A percentile compares a stretch with the other conserved stretches of the same genome.
These are phyloP conservation scores for Coemansia sp. DNA, from an alignment of 192 early-diverging fungal species.

Conservation along the genomic window DNA sequence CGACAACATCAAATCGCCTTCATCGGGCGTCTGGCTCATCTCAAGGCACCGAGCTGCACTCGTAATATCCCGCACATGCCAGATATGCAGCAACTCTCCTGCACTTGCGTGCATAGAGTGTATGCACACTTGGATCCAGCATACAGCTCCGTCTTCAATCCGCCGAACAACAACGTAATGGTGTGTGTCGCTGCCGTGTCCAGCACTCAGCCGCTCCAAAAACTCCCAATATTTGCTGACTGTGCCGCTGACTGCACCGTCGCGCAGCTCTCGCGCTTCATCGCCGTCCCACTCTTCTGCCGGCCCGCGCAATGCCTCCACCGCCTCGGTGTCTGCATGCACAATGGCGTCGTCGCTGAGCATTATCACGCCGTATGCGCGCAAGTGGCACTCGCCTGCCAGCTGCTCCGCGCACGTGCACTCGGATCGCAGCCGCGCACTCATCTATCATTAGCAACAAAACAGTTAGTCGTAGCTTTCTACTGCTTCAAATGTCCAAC, in stretches of 20 bases:
- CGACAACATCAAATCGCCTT: constrained; percentile 31
- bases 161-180: constrained; percentile 47
- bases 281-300: constrained; percentile 35
- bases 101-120: constrained; percentile 17
- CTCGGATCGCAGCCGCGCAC: constrained; percentile 15
- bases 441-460: constrained; percentile 15
- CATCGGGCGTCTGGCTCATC: constrained; percentile 13
- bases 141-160: constrained; percentile 22
- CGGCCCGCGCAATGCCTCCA: constrained; percentile 41
- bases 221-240: constrained; percentile 30
- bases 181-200: constrained; percentile 11
- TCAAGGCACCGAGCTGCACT: constrained; percentile 37
- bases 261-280: constrained; percentile 15
- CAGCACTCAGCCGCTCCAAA: constrained; percentile 25
- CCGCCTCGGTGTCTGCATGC: constrained; percentile 41
- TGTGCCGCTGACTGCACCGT: constrained; percentile 17
- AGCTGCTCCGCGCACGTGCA: constrained; percentile 25
- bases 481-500: not conserved
- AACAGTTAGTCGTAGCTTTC: constrained; percentile 1
- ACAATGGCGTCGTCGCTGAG: constrained; percentile 28
- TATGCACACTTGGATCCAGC: constrained; percentile 48
- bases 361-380: constrained; percentile 41
- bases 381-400: constrained; percentile 43
- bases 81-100: constrained; percentile 22
- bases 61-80: constrained; percentile 47